A percentile compares a stretch with the other conserved stretches of the same genome.
Evolutionary conservation across 2,329 filamentous ascomycete genomes (phyloP).

Genomic region (Cordyceps militaris): DNA sequence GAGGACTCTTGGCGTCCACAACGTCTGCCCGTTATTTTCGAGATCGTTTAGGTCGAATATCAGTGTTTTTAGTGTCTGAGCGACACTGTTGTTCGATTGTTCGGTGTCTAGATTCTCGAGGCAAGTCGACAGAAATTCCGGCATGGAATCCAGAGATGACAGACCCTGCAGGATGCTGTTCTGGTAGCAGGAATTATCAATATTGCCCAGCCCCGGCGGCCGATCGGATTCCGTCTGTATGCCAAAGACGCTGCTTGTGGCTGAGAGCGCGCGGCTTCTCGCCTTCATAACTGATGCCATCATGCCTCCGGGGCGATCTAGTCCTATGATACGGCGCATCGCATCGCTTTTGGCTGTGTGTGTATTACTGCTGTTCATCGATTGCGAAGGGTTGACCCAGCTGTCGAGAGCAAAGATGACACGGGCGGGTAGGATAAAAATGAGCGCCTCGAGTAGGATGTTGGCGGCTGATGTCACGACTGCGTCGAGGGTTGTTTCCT

Average conservation of each 20-base stretch:
- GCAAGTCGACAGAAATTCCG: conserved; percentile 53
- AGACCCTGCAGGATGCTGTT: conserved; percentile 89
- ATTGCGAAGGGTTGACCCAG: conserved; percentile 42
- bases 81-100: conserved; percentile 29
- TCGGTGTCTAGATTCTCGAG: conserved; percentile 24
- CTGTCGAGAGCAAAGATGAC: conserved; percentile 51
- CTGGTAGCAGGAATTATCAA: conserved; percentile 95
- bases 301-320: conserved; percentile 46
- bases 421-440: conserved; percentile 48
- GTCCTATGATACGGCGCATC: conserved; percentile 55
- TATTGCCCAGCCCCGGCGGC: conserved; percentile 73
- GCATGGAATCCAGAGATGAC: conserved; percentile 65
- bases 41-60: conserved; percentile 64
- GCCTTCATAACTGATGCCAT: conserved; percentile 52
- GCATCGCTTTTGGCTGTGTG: conserved; percentile 57
- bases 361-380: conserved; percentile 33
- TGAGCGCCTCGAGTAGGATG: conserved; percentile 54
- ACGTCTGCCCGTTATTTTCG: conserved; percentile 62
- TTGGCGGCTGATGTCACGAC: conserved; percentile 26
- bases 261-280: conserved; percentile 47
- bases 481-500: conserved; percentile 25
- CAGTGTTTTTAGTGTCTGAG: conserved; percentile 52
- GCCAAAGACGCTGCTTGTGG: conserved; percentile 39
- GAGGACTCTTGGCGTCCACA: conserved; percentile 75
- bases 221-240: conserved; percentile 34